Conservation (phyloP, 1,284 basidiomycete genomes). For the Sporisorium scitamineum region DNA sequence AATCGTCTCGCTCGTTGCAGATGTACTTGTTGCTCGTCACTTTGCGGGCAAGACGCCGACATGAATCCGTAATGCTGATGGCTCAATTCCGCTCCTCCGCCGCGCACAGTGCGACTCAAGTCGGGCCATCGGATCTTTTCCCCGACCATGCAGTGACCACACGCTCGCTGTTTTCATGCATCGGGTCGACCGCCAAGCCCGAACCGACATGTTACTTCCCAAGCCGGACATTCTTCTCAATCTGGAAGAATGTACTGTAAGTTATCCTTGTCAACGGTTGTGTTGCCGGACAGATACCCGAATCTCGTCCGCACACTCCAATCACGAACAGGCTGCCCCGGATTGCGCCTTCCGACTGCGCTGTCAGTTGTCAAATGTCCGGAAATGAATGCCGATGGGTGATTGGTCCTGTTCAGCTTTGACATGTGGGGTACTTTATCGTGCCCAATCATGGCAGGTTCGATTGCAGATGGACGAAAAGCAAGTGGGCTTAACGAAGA, state of each 20-base stretch:
- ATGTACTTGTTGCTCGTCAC: no score
- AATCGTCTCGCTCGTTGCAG: no score
- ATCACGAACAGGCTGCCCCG: slow-evolving; percentile 1
- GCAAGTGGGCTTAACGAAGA: no score
- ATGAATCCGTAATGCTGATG: no score
- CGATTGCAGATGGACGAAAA: no score
- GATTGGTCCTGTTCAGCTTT: background rate
- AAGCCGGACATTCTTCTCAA: no score
- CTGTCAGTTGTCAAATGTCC: background rate
- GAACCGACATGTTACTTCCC: background rate
- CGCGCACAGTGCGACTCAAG: no score
- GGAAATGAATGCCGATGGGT: background rate
- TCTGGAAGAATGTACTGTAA: no score
- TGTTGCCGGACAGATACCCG: background rate
- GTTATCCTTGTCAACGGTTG: no score
- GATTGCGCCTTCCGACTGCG: background rate
- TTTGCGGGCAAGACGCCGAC: background rate
- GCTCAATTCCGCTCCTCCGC: no score
- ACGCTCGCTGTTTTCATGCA: background rate
- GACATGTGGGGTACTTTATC: background rate
- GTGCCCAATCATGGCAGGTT: background rate
- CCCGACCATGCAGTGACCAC: background rate
- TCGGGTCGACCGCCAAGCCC: slow-evolving; percentile 4
- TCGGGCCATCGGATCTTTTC: background rate
- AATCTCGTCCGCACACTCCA: background rate